Evolutionary conservation across 2,329 filamentous ascomycete species (phyloP).

Genomic region (Xylariaceae sp.): DNA sequence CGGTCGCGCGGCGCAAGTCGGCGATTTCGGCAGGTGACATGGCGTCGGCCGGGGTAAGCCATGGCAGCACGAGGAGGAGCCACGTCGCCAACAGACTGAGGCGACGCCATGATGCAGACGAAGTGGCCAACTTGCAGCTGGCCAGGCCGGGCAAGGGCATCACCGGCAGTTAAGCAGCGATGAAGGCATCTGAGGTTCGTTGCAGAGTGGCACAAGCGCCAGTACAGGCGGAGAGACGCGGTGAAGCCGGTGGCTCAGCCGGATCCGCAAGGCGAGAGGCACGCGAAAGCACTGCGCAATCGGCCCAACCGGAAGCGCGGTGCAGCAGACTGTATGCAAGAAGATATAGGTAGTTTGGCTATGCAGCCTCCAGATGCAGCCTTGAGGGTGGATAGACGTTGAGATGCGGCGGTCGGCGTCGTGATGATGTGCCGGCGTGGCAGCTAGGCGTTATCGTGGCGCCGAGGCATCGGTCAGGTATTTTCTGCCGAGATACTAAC

Average conservation of each 20-base stretch:
- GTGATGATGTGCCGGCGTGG: no score
- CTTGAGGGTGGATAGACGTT: no score
- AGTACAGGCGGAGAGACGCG: conserved; percentile 8
- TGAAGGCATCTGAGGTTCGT: conserved; percentile 27
- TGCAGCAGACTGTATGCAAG: no score
- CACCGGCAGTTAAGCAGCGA: conserved; percentile 31
- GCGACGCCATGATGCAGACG: conserved; percentile 15
- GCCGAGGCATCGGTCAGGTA: no score
- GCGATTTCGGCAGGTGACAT: conserved; percentile 56
- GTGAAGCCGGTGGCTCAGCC: conserved; percentile 7
- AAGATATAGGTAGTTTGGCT: no score
- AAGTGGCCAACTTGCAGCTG: conserved; percentile 27
- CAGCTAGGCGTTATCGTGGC: no score
- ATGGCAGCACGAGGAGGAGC: conserved; percentile 33
- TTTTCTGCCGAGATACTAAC: no score
- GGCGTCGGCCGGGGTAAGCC: conserved; percentile 37
- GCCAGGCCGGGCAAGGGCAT: conserved; percentile 38
- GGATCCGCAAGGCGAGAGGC: conserved; percentile 7
- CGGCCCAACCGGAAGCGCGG: no score
- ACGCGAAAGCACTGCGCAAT: background rate
- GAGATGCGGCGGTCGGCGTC: no score
- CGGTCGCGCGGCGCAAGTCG: conserved; percentile 55
- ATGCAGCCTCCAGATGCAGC: no score
- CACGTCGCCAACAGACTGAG: conserved; percentile 25
- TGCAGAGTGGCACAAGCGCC: conserved; percentile 6